Base-by-base conservation (phyloP, 2,329 filamentous ascomycete genomes). In the Blastomyces emzantsi region DNA sequence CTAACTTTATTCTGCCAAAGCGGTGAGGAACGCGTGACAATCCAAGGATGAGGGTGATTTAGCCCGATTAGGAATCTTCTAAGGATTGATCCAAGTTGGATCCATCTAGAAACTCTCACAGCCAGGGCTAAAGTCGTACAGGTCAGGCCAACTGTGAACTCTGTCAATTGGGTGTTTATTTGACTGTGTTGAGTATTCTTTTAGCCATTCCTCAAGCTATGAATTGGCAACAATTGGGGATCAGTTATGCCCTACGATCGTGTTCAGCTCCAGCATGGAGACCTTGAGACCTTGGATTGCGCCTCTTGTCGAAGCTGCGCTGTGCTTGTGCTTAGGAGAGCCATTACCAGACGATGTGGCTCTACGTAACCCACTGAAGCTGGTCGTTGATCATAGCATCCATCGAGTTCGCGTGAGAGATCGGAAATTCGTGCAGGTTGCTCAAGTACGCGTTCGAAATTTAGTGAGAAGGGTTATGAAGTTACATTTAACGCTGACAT, bases 371-470 rank as follows among this genome's bases (percentile, higher is more conserved):
- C 19, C 49, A 30, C 67, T 74, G 59, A 7, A 63, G 45, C 22
- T 59, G 33, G 68, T 74, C 56, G 72, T 77, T 63, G 70, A 77
- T 68, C 75, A 72, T 15, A 72, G 70, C 41, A 73, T 70, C 56
- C 65, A 77, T 56, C 72, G 69, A n/a, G 72, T 78, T 61, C 64
- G 54, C 25, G 66, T 65, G 19, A 8, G 41, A 7, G 66, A 62
- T 30, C 43, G 8, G 17, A 64, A 66, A 60, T 22, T 54, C 45
- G 73, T 72, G 9, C 66, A 74, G 54, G 67, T 78, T 33, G 66
- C 69, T 36, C 66, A 73, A 62, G 76, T 78, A 66, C 62, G 65
- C 49, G 6, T 19, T 28, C 55, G 25, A 13, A 41, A 15, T 51
- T 19, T 41, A 7, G 6, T 15, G 2, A 57, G 41, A 33, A 17